Evolutionary conservation across 805 yeast species (phyloP).

Genomic region (Grigorovia yakushimaensis): DNA sequence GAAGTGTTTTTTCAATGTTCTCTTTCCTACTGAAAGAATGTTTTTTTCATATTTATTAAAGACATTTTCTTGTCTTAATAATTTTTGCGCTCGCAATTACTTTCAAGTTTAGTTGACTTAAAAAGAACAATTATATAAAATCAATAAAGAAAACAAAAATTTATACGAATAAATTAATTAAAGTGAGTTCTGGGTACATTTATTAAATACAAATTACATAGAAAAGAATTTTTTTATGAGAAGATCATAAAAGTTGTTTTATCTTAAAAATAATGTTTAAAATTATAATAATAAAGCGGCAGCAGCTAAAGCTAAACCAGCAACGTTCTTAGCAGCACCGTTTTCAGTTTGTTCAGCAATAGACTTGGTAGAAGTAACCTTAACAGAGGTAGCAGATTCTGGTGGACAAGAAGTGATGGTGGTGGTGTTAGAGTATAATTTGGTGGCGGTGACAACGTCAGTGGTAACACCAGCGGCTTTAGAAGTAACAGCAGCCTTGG

Average conservation of each 20-base stretch:
- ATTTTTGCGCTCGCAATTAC: too few species aligned
- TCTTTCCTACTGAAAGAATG: too few species aligned
- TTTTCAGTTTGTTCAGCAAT: constrained; percentile 12
- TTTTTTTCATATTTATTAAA: too few species aligned
- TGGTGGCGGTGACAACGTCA: constrained; percentile 2
- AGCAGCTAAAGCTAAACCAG: constrained; percentile 8
- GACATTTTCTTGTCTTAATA: too few species aligned
- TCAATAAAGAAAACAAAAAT: too few species aligned
- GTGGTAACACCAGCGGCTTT: constrained; percentile 9
- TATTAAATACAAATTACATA: neutral
- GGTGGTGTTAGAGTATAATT: constrained; percentile 3
- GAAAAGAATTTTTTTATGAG: neutral
- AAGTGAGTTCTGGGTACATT: neutral
- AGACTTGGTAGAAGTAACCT: neutral
- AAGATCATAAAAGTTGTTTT: neutral
- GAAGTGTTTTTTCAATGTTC: too few species aligned
- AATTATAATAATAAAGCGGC: constrained; percentile 1
- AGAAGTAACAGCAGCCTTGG: constrained; percentile 5
- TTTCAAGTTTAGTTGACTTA: too few species aligned
- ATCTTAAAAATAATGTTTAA: neutral
- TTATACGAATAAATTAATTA: neutral
- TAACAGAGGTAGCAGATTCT: constrained; percentile 1
- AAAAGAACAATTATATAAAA: too few species aligned
- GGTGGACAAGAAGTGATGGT: constrained; percentile 3
- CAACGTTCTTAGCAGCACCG: constrained; percentile 14